Conservation (phyloP, 441 rosid species). For the Daphne laureola region DNA sequence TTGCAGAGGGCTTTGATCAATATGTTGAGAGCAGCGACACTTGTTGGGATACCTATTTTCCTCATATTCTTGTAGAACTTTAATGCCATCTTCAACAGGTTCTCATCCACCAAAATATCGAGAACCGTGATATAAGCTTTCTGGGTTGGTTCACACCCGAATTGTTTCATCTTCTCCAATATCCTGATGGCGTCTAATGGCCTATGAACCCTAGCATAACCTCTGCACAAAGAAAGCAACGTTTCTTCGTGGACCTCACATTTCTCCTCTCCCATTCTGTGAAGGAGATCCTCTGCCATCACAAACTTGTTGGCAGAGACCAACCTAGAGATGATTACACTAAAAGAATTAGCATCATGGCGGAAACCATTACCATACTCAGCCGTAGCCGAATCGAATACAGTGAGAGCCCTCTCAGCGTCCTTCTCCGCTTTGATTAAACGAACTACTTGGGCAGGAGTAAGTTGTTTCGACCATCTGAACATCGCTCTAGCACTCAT, state of each 20-base stretch:
- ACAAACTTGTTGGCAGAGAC: slow-evolving; percentile 61
- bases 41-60: slow-evolving; percentile 47
- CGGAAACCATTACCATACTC: slow-evolving; percentile 58
- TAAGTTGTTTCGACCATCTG: slow-evolving; percentile 65
- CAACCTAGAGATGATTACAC: slow-evolving; percentile 53
- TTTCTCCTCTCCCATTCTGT: slow-evolving; percentile 61
- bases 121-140: slow-evolving; percentile 54
- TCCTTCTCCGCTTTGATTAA: slow-evolving; percentile 62
- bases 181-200: slow-evolving; percentile 63
- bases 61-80: slow-evolving; percentile 67
- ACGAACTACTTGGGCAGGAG: slow-evolving; percentile 54
- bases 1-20: slow-evolving; percentile 85
- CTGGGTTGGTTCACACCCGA: slow-evolving; percentile 47
- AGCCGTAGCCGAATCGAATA: slow-evolving; percentile 75
- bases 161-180: slow-evolving; percentile 62
- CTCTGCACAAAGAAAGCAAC: slow-evolving; percentile 66
- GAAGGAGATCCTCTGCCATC: slow-evolving; percentile 66
- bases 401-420: slow-evolving; percentile 41
- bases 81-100: slow-evolving; percentile 54
- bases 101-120: slow-evolving; percentile 75
- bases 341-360: slow-evolving; percentile 52
- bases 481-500: slow-evolving; percentile 39
- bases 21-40: slow-evolving; percentile 69
- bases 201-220: slow-evolving; percentile 70
- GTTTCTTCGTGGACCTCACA: slow-evolving; percentile 48